phyloP scores from a whole-genome alignment of 2,329 filamentous ascomycete species.

The Scedosporium apiospermum region DNA sequence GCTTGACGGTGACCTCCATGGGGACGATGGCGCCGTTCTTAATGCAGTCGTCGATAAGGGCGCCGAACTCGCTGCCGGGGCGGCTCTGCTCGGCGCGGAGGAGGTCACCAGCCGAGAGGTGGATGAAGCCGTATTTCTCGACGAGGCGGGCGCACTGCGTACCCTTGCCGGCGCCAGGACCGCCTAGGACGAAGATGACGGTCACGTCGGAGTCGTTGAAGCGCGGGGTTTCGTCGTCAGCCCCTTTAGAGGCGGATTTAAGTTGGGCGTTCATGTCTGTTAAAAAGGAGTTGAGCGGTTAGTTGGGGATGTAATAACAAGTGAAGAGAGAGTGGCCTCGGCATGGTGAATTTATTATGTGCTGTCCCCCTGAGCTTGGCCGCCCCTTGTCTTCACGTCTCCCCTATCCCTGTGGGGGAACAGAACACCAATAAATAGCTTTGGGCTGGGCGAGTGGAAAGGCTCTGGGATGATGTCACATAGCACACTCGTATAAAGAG shows the following conservation, averaged over 20 bases:
- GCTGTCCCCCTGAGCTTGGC: background rate
- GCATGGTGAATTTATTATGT: background rate
- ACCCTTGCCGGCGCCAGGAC: constrained; percentile 90
- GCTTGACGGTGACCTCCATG: constrained; percentile 94
- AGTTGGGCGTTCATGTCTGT: constrained; percentile 4
- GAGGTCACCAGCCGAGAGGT: constrained; percentile 88
- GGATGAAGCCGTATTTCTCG: constrained; percentile 78
- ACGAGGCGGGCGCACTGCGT: constrained; percentile 91
- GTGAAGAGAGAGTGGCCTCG: background rate
- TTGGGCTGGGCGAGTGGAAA: too few species aligned
- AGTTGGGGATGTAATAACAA: background rate
- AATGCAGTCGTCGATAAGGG: constrained; percentile 89
- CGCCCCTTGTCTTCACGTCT: background rate
- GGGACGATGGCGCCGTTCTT: constrained; percentile 91
- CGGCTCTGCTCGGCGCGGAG: constrained; percentile 89
- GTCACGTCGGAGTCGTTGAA: constrained; percentile 72
- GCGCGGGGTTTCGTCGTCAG: constrained; percentile 37
- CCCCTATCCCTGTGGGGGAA: background rate
- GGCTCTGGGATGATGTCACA: background rate
- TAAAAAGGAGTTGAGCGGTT: constrained; percentile 14
- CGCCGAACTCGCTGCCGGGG: constrained; percentile 76
- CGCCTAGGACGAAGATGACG: constrained; percentile 94
- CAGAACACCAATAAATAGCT: background rate
- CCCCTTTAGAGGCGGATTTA: background rate
- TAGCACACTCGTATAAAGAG: background rate